Conservation (phyloP, 2,329 filamentous ascomycete species). For the Alternaria longipes region DNA sequence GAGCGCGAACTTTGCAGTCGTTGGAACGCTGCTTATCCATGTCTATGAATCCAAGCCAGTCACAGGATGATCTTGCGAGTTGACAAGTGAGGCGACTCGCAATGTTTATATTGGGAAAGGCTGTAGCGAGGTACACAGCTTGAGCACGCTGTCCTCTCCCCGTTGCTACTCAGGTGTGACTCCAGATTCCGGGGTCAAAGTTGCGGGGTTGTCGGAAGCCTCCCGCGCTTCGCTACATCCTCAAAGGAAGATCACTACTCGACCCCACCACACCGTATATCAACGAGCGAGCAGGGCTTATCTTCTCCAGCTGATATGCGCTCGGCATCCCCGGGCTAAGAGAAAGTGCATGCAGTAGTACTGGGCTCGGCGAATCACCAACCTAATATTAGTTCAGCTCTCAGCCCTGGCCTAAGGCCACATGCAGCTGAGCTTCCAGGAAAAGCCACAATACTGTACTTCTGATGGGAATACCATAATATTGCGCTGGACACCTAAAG, state of each 20-base stretch:
- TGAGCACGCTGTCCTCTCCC: background rate
- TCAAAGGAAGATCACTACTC: constrained; percentile 13
- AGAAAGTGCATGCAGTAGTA: constrained; percentile 25
- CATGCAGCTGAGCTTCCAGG: constrained; percentile 15
- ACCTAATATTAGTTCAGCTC: constrained; percentile 27
- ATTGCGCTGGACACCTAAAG: background rate
- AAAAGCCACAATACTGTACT: constrained; percentile 1
- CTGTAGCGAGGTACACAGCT: background rate
- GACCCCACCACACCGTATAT: constrained; percentile 7
- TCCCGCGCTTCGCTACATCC: background rate
- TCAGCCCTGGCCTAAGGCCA: constrained; percentile 18
- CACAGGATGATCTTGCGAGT: background rate
- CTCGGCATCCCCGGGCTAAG: constrained; percentile 12
- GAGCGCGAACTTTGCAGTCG: background rate
- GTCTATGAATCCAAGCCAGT: background rate
- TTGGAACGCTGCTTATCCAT: background rate
- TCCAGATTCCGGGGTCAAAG: background rate
- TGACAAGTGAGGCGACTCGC: background rate
- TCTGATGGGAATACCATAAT: constrained; percentile 2
- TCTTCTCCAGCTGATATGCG: constrained; percentile 20
- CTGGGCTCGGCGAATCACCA: constrained; percentile 19
- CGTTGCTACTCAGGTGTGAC: background rate
- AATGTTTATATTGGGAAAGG: background rate
- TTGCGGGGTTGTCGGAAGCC: constrained; percentile 10
- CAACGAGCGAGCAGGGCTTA: background rate